Evolutionary conservation across 805 yeast genomes (phyloP).

Genomic region (Metschnikowia rubicola): DNA sequence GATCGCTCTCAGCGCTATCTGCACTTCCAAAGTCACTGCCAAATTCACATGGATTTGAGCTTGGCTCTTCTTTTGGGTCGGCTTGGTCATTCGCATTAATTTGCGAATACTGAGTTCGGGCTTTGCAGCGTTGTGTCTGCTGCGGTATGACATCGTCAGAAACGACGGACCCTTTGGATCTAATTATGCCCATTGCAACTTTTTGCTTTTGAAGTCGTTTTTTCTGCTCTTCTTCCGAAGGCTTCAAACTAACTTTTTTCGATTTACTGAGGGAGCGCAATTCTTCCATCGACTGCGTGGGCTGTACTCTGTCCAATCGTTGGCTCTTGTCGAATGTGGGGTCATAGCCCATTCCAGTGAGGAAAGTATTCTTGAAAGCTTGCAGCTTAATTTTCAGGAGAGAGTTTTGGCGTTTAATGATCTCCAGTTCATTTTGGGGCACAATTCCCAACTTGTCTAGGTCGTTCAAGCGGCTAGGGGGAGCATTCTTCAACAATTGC

Average conservation of each 20-base stretch:
- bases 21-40: constrained; percentile 1
- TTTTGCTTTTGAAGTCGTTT: constrained; percentile 24
- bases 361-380: constrained; percentile 39
- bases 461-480: constrained; percentile 12
- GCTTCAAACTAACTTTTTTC: constrained; percentile 14
- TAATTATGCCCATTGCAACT: constrained; percentile 15
- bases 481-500: constrained; percentile 11
- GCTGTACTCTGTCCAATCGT: constrained; percentile 2
- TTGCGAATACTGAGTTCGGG: no score
- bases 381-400: constrained; percentile 20
- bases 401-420: constrained; percentile 12
- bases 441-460: constrained; percentile 19
- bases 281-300: constrained; percentile 15
- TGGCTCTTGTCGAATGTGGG: constrained; percentile 33
- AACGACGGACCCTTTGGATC: not conserved
- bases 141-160: no score
- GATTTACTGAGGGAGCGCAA: constrained; percentile 12
- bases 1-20: constrained; percentile 23
- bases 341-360: constrained; percentile 49
- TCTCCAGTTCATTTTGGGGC: constrained; percentile 17
- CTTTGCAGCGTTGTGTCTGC: no score
- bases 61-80: constrained; percentile 1
- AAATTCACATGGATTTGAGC: constrained; percentile 2
- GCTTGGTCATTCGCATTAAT: not conserved
- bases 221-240: constrained; percentile 16